A percentile compares a stretch with the other conserved stretches of the same genome.
phyloP scores from a whole-genome alignment of 2,329 filamentous ascomycete genomes.

The Stemphylium vesicarium region DNA sequence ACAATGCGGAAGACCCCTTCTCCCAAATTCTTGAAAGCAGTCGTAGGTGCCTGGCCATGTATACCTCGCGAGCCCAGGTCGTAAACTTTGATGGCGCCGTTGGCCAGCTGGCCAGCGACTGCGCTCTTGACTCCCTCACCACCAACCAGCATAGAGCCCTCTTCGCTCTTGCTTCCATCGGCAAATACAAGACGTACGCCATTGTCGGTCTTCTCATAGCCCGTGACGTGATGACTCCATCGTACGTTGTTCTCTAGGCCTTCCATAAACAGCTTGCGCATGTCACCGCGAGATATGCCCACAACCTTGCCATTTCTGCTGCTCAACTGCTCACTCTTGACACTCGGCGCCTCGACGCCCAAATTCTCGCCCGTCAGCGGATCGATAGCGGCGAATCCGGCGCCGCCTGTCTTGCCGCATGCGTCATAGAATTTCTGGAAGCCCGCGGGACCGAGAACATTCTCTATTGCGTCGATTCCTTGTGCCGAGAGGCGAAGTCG shows the following conservation, averaged over 20 bases:
- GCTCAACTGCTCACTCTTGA: conserved; percentile 43
- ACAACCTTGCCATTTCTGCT: conserved; percentile 66
- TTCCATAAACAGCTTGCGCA: conserved; percentile 64
- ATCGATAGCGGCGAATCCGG: conserved; percentile 59
- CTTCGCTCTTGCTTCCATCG: conserved; percentile 64
- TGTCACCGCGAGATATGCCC: conserved; percentile 68
- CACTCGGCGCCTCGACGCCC: conserved; percentile 21
- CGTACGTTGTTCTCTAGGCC: conserved; percentile 63
- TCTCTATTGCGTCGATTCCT: conserved; percentile 66
- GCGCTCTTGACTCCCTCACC: conserved; percentile 69
- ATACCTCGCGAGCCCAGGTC: conserved; percentile 69
- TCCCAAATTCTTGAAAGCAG: conserved; percentile 66
- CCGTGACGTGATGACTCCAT: conserved; percentile 63
- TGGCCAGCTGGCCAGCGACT: conserved; percentile 65
- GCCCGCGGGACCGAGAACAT: conserved; percentile 57
- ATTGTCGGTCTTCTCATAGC: conserved; percentile 62
- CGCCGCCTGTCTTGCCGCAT: conserved; percentile 66
- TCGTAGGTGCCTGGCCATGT: conserved; percentile 68
- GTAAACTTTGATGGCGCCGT: conserved; percentile 65
- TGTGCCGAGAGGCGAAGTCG: conserved; percentile 63
- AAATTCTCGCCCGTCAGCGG: conserved; percentile 60
- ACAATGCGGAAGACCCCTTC: conserved; percentile 67
- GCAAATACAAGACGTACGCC: conserved; percentile 66
- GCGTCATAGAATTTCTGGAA: conserved; percentile 64
- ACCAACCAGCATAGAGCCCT: conserved; percentile 65